A percentile compares a stretch with the other conserved stretches of the same genome.
These are phyloP conservation scores for Pezicula carpinea DNA, from an alignment of 2,329 filamentous ascomycete species.

Conservation along the genomic window DNA sequence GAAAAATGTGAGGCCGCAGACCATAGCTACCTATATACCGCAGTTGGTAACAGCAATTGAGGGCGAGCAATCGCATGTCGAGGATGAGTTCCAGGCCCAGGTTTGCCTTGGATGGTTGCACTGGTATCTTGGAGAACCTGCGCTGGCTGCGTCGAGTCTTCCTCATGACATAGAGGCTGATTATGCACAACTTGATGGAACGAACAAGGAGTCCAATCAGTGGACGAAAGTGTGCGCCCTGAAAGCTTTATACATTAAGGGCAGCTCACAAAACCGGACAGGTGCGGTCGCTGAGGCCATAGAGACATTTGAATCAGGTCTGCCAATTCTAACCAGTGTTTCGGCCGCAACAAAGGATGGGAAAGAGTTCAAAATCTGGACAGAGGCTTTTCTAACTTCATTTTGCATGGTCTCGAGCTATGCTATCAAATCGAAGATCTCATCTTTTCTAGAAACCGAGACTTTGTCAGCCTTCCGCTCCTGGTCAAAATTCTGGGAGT, in stretches of 20 bases:
- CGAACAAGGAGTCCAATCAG: conserved; percentile 50
- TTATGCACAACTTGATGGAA: conserved; percentile 46
- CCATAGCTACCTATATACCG: conserved; percentile 22
- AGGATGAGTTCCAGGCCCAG: conserved; percentile 71
- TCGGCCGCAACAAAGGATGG: conserved; percentile 48
- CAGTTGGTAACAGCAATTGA: conserved; percentile 53
- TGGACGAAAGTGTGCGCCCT: conserved; percentile 82
- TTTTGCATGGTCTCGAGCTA: conserved; percentile 66
- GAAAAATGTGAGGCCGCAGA: conserved; percentile 13
- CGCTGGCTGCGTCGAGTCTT: conserved; percentile 53
- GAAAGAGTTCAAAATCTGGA: conserved; percentile 71
- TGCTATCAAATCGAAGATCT: conserved; percentile 46
- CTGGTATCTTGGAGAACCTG: conserved; percentile 69
- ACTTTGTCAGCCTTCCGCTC: conserved; percentile 55
- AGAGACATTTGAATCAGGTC: conserved; percentile 58
- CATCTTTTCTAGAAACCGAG: conserved; percentile 46
- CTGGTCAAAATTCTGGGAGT: conserved; percentile 68
- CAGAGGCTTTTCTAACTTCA: conserved; percentile 71
- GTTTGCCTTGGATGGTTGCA: conserved; percentile 83
- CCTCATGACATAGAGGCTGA: conserved; percentile 58
- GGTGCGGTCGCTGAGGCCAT: conserved; percentile 54
- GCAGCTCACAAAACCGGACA: conserved; percentile 52
- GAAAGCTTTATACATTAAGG: conserved; percentile 74
- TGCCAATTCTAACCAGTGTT: conserved; percentile 55
- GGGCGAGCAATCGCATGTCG: conserved; percentile 45